Evolutionary conservation across 352 stramenopile species (phyloP).

Genomic region (Phytophthora hibernalis): DNA sequence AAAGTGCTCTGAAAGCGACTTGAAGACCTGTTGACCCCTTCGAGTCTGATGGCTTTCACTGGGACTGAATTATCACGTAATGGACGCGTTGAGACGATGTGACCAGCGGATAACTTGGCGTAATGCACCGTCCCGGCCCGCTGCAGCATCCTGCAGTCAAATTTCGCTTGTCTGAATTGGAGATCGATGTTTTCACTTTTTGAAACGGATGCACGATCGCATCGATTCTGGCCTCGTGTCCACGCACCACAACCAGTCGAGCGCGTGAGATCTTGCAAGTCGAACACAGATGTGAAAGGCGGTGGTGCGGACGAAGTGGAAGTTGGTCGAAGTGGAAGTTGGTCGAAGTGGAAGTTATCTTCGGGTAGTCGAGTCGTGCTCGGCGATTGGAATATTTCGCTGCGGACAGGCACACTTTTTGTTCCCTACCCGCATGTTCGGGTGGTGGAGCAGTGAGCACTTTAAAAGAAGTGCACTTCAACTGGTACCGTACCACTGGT

Average conservation of each 20-base stretch:
- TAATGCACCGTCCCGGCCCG: neutral
- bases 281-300: constrained; percentile 8
- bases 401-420: neutral
- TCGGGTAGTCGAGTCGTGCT: neutral
- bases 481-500: too few relatives aligned
- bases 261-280: constrained; percentile 1
- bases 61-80: neutral
- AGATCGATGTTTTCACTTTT: neutral
- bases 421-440: too few relatives aligned
- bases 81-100: constrained; percentile 5
- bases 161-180: neutral
- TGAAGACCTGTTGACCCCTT: neutral
- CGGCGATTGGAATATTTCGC: neutral
- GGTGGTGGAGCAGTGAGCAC: too few relatives aligned
- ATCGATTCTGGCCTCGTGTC: neutral
- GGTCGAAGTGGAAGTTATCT: constrained; percentile 2
- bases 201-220: constrained; percentile 7
- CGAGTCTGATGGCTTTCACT: neutral
- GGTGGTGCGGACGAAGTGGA: neutral
- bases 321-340: too few relatives aligned
- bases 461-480: too few relatives aligned
- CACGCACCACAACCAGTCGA: neutral
- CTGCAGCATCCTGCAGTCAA: neutral
- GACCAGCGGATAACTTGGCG: neutral
- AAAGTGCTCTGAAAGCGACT: constrained; percentile 5